Base-by-base conservation (phyloP, 768 basidiomycete genomes). In the Hysterangium stoloniferum region DNA sequence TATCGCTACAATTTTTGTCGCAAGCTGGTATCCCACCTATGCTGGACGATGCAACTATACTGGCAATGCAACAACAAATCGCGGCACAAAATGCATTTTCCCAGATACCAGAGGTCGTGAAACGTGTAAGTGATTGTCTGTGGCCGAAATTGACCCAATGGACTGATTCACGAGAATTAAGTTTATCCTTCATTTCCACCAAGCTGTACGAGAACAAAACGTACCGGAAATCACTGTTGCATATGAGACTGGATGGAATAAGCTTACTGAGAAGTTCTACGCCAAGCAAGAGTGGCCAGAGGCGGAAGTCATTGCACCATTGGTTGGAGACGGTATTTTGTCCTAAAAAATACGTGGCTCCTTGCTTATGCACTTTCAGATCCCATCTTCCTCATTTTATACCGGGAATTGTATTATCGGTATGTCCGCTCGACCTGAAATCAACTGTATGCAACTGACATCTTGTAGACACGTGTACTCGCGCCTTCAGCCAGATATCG, bases 201-300 rank as follows among this genome's bases (percentile, higher is more conserved):
- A 95, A 75, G 86, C 93, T 19, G 88, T 97, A 31, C 72, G 86
- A 45, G 82, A 91, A 37, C 92, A 94, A 64, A 95, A 97, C 67
- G 77, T 96, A 2, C 72, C 81, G 4, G 87, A 93, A 60, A 95
- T 99, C 57, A 90, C 88, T 4, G 75, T 84, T 19, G 90, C 93
- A 45, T 99, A 99, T 62, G 94, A 97, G 70, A 90, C 85, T 45
- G 93, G 93, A 4, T 99, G 94, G 94, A 95, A 93, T 68, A 84
- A 87, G 55, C 82, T 94, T 63, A 96, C 95, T 0, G 90, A 96
- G 72, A 93, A 94, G 71, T 93, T 86, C 71, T 99, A 96, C 61
- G 66, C 90, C 5, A 89, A 86, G 64, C 82, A 82, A 2, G 95
- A 99, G 64, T 98, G 95, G 95, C 95, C 95, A 0, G 93, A 97